Percentiles rank a stretch among this genome's conserved stretches.
Evolutionary conservation across 1,284 basidiomycete genomes (phyloP).

Genomic region (Coniferiporia weirii): DNA sequence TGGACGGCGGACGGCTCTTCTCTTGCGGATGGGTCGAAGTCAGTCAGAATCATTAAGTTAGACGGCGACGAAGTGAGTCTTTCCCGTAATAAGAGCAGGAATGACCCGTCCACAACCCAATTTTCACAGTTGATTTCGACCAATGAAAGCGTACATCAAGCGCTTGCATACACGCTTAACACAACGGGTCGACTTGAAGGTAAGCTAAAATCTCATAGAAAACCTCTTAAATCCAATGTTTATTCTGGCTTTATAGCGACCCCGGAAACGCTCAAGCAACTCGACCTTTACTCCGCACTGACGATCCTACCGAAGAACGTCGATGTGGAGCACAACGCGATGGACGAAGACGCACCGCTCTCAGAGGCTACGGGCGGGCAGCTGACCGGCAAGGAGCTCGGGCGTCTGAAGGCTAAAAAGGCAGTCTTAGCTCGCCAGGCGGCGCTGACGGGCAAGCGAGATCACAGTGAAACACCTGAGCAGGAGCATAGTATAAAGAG

Average conservation of each 20-base stretch:
- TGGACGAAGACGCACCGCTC: conserved; percentile 27
- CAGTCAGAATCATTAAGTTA: conserved; percentile 2
- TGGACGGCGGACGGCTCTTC: conserved; percentile 27
- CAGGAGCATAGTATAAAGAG: conserved; percentile 6
- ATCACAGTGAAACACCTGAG: not conserved
- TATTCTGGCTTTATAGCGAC: conserved; percentile 36
- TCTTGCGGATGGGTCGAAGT: not conserved
- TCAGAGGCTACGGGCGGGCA: conserved; percentile 23
- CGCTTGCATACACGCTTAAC: conserved; percentile 18
- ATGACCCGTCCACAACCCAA: not conserved
- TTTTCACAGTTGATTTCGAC: conserved; percentile 1
- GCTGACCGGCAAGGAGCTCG: conserved; percentile 40
- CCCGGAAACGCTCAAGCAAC: conserved; percentile 39
- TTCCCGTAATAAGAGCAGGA: not conserved
- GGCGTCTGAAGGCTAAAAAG: conserved; percentile 45
- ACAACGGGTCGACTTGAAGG: conserved; percentile 6
- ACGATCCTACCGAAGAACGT: conserved; percentile 58
- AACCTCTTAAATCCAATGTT: not conserved
- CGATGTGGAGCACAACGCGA: conserved; percentile 41
- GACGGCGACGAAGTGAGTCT: conserved; percentile 3
- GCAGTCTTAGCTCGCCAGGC: conserved; percentile 20
- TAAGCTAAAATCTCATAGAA: not conserved
- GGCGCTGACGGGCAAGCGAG: not conserved
- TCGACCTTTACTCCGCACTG: conserved; percentile 60
- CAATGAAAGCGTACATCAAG: conserved; percentile 4